A percentile compares a stretch with the other conserved stretches of the same genome.
phyloP scores from a whole-genome alignment of 2,329 filamentous ascomycete species.

The Camillea tinctor region DNA sequence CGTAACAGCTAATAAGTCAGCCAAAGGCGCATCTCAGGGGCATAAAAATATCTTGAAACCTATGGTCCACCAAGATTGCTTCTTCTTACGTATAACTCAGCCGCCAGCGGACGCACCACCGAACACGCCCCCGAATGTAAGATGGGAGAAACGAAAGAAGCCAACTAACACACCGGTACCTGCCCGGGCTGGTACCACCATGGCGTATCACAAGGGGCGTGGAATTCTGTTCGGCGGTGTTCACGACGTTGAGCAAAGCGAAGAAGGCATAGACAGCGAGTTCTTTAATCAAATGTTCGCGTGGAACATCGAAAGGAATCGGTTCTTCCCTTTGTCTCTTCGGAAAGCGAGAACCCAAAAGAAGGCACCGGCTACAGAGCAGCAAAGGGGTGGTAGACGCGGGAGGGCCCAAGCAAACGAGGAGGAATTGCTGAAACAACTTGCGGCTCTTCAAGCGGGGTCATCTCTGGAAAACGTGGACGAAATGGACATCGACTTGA shows the following conservation, averaged over 20 bases:
- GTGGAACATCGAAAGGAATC: constrained; percentile 93
- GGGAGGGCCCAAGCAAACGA: constrained; percentile 87
- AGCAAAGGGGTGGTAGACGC: constrained; percentile 59
- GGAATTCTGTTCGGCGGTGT: constrained; percentile 94
- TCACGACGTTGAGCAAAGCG: constrained; percentile 85
- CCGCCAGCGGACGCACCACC: constrained; percentile 66
- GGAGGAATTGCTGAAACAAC: constrained; percentile 82
- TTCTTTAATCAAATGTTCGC: constrained; percentile 92
- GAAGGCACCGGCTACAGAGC: constrained; percentile 58
- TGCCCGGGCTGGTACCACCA: constrained; percentile 81
- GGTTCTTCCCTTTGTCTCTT: constrained; percentile 83
- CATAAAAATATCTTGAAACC: constrained; percentile 78
- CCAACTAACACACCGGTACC: constrained; percentile 87
- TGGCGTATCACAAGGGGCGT: constrained; percentile 90
- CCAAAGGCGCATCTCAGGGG: constrained; percentile 58
- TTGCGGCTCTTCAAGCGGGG: constrained; percentile 81
- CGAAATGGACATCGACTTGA: constrained; percentile 43
- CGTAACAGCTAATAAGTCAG: constrained; percentile 59
- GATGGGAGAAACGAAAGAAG: constrained; percentile 92
- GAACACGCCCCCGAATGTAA: constrained; percentile 66
- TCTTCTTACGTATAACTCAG: constrained; percentile 79
- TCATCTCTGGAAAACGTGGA: constrained; percentile 56
- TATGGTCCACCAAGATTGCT: constrained; percentile 91
- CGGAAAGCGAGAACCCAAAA: constrained; percentile 69
- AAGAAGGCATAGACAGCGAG: constrained; percentile 94